Evolutionary conservation across 441 rosid species (phyloP).

Genomic region (Euphorbia celastroides): DNA sequence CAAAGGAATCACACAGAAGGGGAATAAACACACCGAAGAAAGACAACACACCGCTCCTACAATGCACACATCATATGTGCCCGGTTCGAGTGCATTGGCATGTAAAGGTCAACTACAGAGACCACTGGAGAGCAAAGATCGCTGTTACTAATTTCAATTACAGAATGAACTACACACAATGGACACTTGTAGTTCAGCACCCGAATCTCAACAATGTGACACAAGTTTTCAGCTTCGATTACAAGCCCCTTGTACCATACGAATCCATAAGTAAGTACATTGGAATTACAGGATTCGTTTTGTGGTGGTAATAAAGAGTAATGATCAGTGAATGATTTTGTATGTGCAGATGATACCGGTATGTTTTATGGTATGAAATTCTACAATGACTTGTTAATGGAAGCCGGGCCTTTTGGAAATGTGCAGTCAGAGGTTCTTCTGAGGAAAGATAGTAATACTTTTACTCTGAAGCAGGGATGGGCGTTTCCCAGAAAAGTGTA

Average conservation of each 20-base stretch:
- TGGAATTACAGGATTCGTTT: too few species aligned
- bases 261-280: slow-evolving; percentile 64
- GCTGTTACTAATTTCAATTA: slow-evolving; percentile 46
- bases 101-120: slow-evolving; percentile 44
- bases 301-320: background rate
- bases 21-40: slow-evolving; percentile 67
- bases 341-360: slow-evolving; percentile 53
- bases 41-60: too few species aligned
- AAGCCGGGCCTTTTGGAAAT: slow-evolving; percentile 62
- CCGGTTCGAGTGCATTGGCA: slow-evolving; percentile 46
- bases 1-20: slow-evolving; percentile 40
- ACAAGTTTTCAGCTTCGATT: slow-evolving; percentile 82
- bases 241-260: slow-evolving; percentile 75
- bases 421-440: slow-evolving; percentile 64
- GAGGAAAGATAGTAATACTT: slow-evolving; percentile 52
- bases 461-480: slow-evolving; percentile 68
- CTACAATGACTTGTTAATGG: slow-evolving; percentile 65
- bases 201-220: slow-evolving; percentile 87
- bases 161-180: slow-evolving; percentile 36
- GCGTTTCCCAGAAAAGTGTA: slow-evolving; percentile 64
- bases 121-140: slow-evolving; percentile 43
- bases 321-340: background rate
- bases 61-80: slow-evolving; percentile 82
- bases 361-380: slow-evolving; percentile 62
- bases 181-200: slow-evolving; percentile 60